phyloP scores from a whole-genome alignment of 352 stramenopile genomes.

The Globisporangium takayamanum region DNA sequence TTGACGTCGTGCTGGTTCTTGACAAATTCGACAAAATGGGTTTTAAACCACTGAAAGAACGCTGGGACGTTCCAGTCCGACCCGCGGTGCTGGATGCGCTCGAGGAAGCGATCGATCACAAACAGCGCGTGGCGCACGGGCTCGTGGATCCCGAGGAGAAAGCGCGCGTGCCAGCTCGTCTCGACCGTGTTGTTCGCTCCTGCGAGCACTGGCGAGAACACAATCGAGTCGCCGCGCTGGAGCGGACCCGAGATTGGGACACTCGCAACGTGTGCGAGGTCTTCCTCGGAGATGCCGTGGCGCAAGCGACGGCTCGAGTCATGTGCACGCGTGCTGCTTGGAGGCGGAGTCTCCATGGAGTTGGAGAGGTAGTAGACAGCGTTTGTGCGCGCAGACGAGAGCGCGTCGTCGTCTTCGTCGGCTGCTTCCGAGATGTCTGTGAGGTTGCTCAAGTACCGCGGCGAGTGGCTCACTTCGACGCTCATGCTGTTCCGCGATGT shows the following conservation, averaged over 20 bases:
- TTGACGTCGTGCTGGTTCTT: constrained; percentile 70
- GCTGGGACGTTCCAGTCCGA: constrained; percentile 53
- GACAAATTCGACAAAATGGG: constrained; percentile 76
- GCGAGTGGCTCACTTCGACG: constrained; percentile 19
- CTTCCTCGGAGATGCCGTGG: constrained; percentile 31
- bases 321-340: neutral
- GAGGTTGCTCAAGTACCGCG: constrained; percentile 14
- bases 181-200: constrained; percentile 31
- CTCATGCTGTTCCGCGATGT: constrained; percentile 14
- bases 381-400: neutral
- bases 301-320: constrained; percentile 18
- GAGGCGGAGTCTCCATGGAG: constrained; percentile 5
- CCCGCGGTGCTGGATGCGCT: constrained; percentile 41
- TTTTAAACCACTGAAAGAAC: constrained; percentile 80
- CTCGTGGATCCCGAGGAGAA: constrained; percentile 72
- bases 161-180: constrained; percentile 68
- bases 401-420: constrained; percentile 11
- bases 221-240: constrained; percentile 32
- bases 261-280: constrained; percentile 32
- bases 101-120: constrained; percentile 78
- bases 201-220: constrained; percentile 68
- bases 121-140: constrained; percentile 74
- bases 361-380: constrained; percentile 5
- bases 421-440: constrained; percentile 12
- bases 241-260: constrained; percentile 38